Conservation (phyloP, 495 filamentous ascomycete species). For the Penicillium waksmanii region DNA sequence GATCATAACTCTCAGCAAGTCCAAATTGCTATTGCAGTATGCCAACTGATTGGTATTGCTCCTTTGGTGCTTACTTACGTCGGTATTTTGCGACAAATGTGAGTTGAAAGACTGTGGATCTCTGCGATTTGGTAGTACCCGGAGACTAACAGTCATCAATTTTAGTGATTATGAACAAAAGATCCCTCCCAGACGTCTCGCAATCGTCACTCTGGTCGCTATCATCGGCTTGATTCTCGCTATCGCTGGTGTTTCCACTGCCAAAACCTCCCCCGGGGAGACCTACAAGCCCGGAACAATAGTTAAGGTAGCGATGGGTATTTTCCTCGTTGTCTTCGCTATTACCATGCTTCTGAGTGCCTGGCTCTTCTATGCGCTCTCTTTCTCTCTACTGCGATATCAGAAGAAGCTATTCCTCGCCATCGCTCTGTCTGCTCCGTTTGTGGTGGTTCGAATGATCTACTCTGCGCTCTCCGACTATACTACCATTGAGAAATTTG, state of each 20-base stretch:
- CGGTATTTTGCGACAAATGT: conserved; percentile 37
- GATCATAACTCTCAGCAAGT: conserved; percentile 23
- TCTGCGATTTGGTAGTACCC: neutral
- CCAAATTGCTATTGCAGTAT: conserved; percentile 25
- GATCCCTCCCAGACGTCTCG: conserved; percentile 16
- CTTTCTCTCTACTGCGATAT: neutral
- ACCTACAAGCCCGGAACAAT: conserved; percentile 11
- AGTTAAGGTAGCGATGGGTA: conserved; percentile 32
- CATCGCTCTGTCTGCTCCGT: conserved; percentile 28
- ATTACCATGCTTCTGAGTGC: conserved; percentile 11
- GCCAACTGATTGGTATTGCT: conserved; percentile 37
- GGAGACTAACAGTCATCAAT: conserved; percentile 13
- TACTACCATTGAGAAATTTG: conserved; percentile 8
- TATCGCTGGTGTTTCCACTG: conserved; percentile 30
- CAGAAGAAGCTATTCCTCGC: conserved; percentile 39
- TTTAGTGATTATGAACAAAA: conserved; percentile 27
- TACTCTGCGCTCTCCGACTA: conserved; percentile 33
- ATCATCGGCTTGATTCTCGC: conserved; percentile 35
- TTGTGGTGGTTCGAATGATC: conserved; percentile 29
- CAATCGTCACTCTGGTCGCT: conserved; percentile 17
- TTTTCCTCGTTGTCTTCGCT: conserved; percentile 35
- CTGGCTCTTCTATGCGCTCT: conserved; percentile 20
- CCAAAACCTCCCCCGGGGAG: neutral
- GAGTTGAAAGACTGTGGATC: conserved; percentile 7
- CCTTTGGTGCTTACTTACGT: conserved; percentile 33